Evolutionary conservation across 73 alveolate species (phyloP).

Genomic region (Paramecium pentaurelia): DNA sequence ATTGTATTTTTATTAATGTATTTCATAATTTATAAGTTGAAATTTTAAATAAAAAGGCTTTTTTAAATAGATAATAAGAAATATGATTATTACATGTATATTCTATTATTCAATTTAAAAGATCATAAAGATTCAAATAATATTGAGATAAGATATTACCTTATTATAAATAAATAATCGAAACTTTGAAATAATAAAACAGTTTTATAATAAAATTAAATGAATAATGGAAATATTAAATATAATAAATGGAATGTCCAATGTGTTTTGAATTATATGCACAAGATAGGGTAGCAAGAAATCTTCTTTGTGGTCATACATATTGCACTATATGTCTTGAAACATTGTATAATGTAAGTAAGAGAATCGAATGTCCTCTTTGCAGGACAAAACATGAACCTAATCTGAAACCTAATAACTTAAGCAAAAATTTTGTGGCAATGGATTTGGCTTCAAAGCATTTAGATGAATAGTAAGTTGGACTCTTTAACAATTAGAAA

Average conservation of each 20-base stretch:
- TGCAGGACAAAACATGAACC: conserved; percentile 74
- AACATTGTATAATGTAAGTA: conserved; percentile 56
- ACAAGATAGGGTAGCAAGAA: conserved; percentile 70
- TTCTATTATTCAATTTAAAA: too few species aligned
- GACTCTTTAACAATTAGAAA: background rate
- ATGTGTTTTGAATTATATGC: conserved; percentile 69
- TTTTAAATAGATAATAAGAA: too few species aligned
- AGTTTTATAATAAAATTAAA: background rate
- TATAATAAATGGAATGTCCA: conserved; percentile 80
- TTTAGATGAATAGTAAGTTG: conserved; percentile 41
- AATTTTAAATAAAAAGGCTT: too few species aligned
- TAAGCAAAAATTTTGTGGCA: conserved; percentile 80
- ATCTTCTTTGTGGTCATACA: conserved; percentile 81
- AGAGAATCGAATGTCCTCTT: conserved; percentile 69
- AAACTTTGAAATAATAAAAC: background rate
- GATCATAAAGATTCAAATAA: too few species aligned
- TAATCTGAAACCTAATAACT: conserved; percentile 62
- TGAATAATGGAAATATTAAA: background rate
- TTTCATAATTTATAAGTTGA: too few species aligned
- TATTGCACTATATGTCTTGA: conserved; percentile 78
- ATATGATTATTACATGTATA: too few species aligned
- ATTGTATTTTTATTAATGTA: too few species aligned
- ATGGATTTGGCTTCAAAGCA: conserved; percentile 71
- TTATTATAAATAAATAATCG: background rate
- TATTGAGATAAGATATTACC: background rate